Percentiles rank a stretch among this genome's conserved stretches.
phyloP scores from a whole-genome alignment of 257 asterid species.

The Gentiana straminea region DNA sequence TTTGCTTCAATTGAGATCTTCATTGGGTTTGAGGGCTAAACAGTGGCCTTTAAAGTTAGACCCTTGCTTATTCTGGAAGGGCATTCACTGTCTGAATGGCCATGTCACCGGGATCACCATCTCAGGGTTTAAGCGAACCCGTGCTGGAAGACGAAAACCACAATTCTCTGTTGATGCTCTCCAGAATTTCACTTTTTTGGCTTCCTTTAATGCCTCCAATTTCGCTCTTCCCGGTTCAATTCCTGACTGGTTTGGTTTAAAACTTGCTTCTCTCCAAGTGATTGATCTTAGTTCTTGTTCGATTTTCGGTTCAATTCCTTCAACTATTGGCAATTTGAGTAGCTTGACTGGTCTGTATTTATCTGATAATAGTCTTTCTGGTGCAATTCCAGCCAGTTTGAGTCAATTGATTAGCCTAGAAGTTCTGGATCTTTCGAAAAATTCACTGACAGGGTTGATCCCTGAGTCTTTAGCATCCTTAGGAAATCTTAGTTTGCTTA shows the following conservation, averaged over 20 bases:
- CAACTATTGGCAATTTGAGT: slow-evolving; percentile 35
- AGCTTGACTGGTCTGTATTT: slow-evolving; percentile 26
- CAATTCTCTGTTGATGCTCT: slow-evolving; percentile 48
- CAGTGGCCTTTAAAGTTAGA: slow-evolving; percentile 48
- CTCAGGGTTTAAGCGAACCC: slow-evolving; percentile 39
- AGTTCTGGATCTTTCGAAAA: slow-evolving; percentile 45
- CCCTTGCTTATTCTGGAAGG: slow-evolving; percentile 68
- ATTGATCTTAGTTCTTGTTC: slow-evolving; percentile 68
- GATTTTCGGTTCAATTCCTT: slow-evolving; percentile 52
- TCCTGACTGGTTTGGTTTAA: slow-evolving; percentile 58
- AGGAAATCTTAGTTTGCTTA: slow-evolving; percentile 39
- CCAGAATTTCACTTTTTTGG: slow-evolving; percentile 23
- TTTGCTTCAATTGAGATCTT: slow-evolving; percentile 44
- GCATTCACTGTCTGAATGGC: slow-evolving; percentile 44
- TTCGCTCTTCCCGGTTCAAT: slow-evolving; percentile 48
- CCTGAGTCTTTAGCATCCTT: slow-evolving; percentile 40
- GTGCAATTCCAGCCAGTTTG: slow-evolving; percentile 48
- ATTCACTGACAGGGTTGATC: slow-evolving; percentile 46
- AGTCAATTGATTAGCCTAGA: slow-evolving; percentile 27
- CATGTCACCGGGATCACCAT: slow-evolving; percentile 31
- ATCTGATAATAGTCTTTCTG: slow-evolving; percentile 46
- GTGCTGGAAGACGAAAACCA: slow-evolving; percentile 24
- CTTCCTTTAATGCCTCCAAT: slow-evolving; percentile 47
- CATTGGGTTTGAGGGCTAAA: slow-evolving; percentile 49
- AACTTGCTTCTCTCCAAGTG: slow-evolving; percentile 29